A percentile compares a stretch with the other conserved stretches of the same genome.
These are phyloP conservation scores for Phlebopus sp. DNA, from an alignment of 1,284 basidiomycete species.

Conservation along the genomic window DNA sequence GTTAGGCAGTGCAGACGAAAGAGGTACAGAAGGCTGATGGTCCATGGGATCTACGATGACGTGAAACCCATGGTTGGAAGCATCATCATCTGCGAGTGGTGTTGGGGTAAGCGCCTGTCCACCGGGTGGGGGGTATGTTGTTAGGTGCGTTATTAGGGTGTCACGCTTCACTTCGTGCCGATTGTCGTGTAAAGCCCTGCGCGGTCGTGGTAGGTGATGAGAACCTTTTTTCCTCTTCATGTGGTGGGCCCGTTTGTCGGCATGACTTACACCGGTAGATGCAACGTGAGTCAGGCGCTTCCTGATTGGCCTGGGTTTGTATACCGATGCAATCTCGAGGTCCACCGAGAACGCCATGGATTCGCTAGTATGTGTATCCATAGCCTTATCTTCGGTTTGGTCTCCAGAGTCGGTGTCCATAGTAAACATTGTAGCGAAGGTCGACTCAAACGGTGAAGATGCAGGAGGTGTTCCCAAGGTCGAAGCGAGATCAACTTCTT, in stretches of 20 bases:
- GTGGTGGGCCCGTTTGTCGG: conserved; percentile 4
- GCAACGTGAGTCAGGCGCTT: conserved; percentile 31
- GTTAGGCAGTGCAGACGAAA: conserved; percentile 12
- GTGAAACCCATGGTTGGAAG: conserved; percentile 31
- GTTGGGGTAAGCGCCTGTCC: conserved; percentile 17
- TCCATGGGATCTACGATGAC: conserved; percentile 25
- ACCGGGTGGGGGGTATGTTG: conserved; percentile 1
- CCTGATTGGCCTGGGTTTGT: conserved; percentile 65
- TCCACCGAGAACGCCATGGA: conserved; percentile 40
- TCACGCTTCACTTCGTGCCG: conserved; percentile 39
- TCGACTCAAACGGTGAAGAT: conserved; percentile 14
- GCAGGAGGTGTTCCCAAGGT: neutral
- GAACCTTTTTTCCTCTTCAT: conserved; percentile 11
- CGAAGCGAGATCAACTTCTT: neutral
- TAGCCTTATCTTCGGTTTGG: conserved; percentile 15
- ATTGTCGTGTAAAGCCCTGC: conserved; percentile 50
- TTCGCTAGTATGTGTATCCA: conserved; percentile 15
- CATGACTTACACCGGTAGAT: conserved; percentile 13
- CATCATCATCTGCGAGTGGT: conserved; percentile 9
- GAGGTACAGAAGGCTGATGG: neutral
- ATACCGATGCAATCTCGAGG: conserved; percentile 66
- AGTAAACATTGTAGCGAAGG: conserved; percentile 42
- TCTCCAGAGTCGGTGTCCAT: conserved; percentile 45
- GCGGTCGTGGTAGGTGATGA: conserved; percentile 25
- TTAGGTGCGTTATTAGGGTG: conserved; percentile 28